Conservation (phyloP, 2,329 filamentous ascomycete genomes). For the Stemphylium lycopersici region DNA sequence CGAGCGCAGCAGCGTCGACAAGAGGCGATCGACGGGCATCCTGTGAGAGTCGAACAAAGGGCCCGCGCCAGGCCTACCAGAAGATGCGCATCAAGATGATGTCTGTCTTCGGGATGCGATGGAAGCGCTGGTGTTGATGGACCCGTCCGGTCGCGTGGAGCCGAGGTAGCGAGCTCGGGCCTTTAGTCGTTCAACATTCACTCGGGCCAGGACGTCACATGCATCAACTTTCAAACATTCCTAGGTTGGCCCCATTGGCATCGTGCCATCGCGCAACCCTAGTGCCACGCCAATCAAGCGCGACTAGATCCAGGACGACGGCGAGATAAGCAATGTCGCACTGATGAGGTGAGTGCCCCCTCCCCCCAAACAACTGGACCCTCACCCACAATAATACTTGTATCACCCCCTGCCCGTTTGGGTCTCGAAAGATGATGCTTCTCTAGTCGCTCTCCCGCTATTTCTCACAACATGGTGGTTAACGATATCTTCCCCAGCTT, state of each 20-base stretch:
- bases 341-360: slow-evolving; percentile 38
- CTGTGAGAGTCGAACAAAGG: slow-evolving; percentile 17
- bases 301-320: not conserved
- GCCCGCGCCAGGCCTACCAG: slow-evolving; percentile 6
- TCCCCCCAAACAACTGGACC: not conserved
- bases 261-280: too few relatives aligned
- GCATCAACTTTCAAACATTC: slow-evolving; percentile 5
- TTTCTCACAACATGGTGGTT: not conserved
- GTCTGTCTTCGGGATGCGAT: not conserved
- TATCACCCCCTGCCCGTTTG: not conserved
- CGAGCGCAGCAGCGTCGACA: slow-evolving; percentile 70
- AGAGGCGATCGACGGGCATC: slow-evolving; percentile 71
- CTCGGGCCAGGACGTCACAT: slow-evolving; percentile 20
- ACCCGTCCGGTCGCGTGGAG: slow-evolving; percentile 17
- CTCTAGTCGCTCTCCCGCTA: not conserved
- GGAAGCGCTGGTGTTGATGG: slow-evolving; percentile 23
- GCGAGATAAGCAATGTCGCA: slow-evolving; percentile 27
- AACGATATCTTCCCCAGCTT: slow-evolving; percentile 43
- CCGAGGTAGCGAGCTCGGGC: slow-evolving; percentile 38
- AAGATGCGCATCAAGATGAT: slow-evolving; percentile 4
- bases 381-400: not conserved
- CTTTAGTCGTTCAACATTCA: slow-evolving; percentile 22
- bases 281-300: not conserved
- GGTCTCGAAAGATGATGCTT: not conserved
- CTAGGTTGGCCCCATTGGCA: not conserved